Percentiles rank a stretch among this genome's conserved stretches.
phyloP scores from a whole-genome alignment of 441 rosid species.

The Populus hybrid region DNA sequence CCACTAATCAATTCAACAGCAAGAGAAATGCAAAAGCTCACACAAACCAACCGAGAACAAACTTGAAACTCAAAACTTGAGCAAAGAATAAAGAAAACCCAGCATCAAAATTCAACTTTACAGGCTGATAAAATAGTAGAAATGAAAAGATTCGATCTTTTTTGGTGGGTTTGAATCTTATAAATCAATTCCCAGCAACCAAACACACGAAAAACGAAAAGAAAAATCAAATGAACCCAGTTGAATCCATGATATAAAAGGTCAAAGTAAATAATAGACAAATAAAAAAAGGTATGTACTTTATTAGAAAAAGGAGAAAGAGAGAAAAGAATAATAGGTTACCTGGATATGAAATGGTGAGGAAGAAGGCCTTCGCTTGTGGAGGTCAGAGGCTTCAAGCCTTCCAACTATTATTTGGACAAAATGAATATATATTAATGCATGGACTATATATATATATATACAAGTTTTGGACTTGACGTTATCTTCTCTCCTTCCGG shows the following conservation, averaged over 20 bases:
- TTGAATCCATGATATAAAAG: not conserved
- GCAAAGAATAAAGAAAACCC: not conserved
- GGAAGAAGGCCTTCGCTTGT: not conserved
- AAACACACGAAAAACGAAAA: not conserved
- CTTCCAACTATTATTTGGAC: not conserved
- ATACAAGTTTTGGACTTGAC: not conserved
- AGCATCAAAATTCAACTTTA: not conserved
- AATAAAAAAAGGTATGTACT: not conserved
- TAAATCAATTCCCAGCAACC: not conserved
- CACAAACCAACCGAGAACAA: not conserved
- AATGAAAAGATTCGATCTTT: not conserved
- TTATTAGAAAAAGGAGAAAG: not conserved
- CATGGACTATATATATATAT: not conserved
- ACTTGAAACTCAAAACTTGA: not conserved
- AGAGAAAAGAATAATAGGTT: not conserved
- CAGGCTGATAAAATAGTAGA: not conserved
- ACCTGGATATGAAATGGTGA: not conserved
- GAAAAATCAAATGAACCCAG: not conserved
- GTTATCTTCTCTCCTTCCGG: not conserved
- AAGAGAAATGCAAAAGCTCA: not conserved
- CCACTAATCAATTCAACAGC: not conserved
- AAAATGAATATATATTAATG: not conserved
- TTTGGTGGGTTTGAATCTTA: not conserved
- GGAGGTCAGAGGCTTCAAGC: not conserved
- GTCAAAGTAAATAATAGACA: not conserved